Percentiles rank a stretch among this genome's conserved stretches.
Conservation (phyloP, 2,329 filamentous ascomycete species). For the Pyrenophora tritici-repentis region DNA sequence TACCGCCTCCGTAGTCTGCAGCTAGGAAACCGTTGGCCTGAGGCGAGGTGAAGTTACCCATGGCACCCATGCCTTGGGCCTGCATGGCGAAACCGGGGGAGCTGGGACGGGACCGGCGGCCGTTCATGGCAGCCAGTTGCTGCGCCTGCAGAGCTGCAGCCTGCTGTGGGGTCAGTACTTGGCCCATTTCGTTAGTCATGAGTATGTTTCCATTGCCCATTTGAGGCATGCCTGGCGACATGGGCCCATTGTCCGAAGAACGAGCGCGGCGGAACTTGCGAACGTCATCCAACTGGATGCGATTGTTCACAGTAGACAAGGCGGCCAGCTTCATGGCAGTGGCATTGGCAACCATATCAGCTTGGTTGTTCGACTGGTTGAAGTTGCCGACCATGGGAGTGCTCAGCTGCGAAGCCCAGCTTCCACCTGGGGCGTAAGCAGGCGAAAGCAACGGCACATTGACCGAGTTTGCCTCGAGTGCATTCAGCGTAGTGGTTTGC, state of each 20-base stretch:
- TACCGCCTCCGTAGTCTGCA: conserved; percentile 77
- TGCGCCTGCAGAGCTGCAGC: conserved; percentile 65
- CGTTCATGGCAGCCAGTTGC: conserved; percentile 81
- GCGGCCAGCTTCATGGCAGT: conserved; percentile 99
- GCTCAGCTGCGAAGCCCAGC: conserved; percentile 98
- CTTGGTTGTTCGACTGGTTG: conserved; percentile 68
- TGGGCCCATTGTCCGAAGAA: conserved; percentile 76
- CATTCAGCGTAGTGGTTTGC: conserved; percentile 80
- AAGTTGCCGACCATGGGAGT: conserved; percentile 95
- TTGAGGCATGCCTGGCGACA: conserved; percentile 66
- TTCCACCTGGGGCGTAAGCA: conserved; percentile 74
- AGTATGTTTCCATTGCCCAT: conserved; percentile 78
- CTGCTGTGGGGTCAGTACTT: conserved; percentile 71
- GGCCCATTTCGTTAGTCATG: conserved; percentile 93
- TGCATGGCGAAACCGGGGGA: conserved; percentile 89
- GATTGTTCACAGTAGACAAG: conserved; percentile 96
- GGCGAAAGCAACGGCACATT: conserved; percentile 88
- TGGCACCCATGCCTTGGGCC: conserved; percentile 59
- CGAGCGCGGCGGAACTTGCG: conserved; percentile 92
- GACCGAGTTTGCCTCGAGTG: conserved; percentile 68
- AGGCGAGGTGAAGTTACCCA: conserved; percentile 77
- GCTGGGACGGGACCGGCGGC: conserved; percentile 81
- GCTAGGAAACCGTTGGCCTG: conserved; percentile 94
- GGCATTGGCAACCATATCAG: conserved; percentile 97
- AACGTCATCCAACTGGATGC: conserved; percentile 94